Conservation (phyloP, 2,329 filamentous ascomycete species). For the Sarocladiaceae sp. region DNA sequence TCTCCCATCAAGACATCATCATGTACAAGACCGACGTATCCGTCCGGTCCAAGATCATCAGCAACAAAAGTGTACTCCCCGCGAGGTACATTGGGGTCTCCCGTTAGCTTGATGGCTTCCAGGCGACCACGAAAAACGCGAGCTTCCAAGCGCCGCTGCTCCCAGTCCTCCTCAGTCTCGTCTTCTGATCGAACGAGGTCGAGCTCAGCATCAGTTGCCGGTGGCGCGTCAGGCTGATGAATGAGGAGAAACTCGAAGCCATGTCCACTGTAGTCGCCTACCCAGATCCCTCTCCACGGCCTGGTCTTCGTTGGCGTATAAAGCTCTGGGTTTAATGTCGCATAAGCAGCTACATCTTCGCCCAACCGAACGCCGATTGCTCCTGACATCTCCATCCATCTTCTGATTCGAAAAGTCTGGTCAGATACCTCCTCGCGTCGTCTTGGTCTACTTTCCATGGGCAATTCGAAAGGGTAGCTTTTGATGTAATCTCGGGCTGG, state of each 20-base stretch:
- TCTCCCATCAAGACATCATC: constrained; percentile 56
- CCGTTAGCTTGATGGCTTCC: constrained; percentile 86
- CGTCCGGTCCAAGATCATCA: constrained; percentile 67
- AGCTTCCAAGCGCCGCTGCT: constrained; percentile 38
- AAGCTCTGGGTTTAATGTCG: constrained; percentile 66
- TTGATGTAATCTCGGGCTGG: constrained; percentile 33
- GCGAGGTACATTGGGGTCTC: constrained; percentile 83
- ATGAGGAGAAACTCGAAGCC: constrained; percentile 86
- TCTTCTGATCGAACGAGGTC: constrained; percentile 32
- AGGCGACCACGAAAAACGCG: constrained; percentile 62
- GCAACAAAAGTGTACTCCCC: constrained; percentile 80
- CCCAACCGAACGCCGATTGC: constrained; percentile 43
- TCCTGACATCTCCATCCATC: constrained; percentile 67
- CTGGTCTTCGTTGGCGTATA: constrained; percentile 78
- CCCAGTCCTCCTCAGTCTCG: constrained; percentile 44
- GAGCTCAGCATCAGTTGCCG: constrained; percentile 32
- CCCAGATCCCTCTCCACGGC: constrained; percentile 88
- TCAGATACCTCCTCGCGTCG: constrained; percentile 59
- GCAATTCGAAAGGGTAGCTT: constrained; percentile 46
- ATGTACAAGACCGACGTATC: constrained; percentile 58
- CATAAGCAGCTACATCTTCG: constrained; percentile 57
- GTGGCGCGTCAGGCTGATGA: constrained; percentile 60
- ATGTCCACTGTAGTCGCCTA: constrained; percentile 83
- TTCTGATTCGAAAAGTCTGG: constrained; percentile 67
- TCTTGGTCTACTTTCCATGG: constrained; percentile 35